Percentiles rank a stretch among this genome's conserved stretches.
Conservation (phyloP, 176 grass and related monocot genomes). For the Hsuehochloa calcarea region DNA sequence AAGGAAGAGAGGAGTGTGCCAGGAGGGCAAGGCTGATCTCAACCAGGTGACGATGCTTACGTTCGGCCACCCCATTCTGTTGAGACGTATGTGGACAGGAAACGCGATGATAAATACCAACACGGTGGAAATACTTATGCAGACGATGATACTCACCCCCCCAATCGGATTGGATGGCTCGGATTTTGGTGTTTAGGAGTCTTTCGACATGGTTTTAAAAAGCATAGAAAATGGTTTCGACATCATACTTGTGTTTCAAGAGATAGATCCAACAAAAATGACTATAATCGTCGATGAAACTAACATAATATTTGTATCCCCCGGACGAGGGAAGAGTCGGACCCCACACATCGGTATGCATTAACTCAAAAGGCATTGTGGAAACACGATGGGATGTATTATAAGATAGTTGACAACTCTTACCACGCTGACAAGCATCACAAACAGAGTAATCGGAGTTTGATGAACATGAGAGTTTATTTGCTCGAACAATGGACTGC, state of each 20-base stretch:
- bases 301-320: neutral
- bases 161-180: neutral
- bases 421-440: neutral
- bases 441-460: neutral
- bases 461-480: neutral
- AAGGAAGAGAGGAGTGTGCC: neutral
- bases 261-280: neutral
- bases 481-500: neutral
- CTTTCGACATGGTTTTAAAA: neutral
- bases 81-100: neutral
- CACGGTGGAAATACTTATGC: neutral
- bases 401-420: neutral
- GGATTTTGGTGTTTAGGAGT: neutral
- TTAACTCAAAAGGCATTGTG: neutral
- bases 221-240: neutral
- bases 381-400: neutral
- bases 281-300: neutral
- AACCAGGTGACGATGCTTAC: neutral
- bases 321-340: neutral
- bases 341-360: neutral
- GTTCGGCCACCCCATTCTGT: neutral
- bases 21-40: neutral
- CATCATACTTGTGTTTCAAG: neutral
- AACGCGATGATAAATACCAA: neutral
- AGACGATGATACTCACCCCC: neutral